Evolutionary conservation across 768 basidiomycete species (phyloP), one percentile per base, ranked within the genome.

Genomic region (Boletus reticuloceps): DNA sequence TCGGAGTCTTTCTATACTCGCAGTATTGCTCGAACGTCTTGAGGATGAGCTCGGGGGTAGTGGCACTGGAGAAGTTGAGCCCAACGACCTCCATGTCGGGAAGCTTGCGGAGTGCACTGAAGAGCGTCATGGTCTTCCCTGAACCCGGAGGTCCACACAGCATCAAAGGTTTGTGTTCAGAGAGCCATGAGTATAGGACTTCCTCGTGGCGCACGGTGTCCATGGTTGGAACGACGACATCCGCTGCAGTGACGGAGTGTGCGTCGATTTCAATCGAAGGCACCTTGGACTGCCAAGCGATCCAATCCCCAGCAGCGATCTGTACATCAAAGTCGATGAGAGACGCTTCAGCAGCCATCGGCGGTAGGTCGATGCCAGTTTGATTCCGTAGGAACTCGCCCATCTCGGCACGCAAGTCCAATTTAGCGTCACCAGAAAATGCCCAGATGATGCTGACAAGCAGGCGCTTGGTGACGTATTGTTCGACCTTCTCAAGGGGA

Each of bases 11-110:
- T 52, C 95, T 82, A 68, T 96, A 98, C 74, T 99, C 97, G 75
- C 97, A 99, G 67, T 99, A 97, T 74, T 99, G 97, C 70, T 98
- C 97, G 70, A 99, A 98, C 8, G 97, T 98, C 82, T 98, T 98
- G 61, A 99, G 82, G 58, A 99, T 96, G 29, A 99, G 82, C 68
- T 98, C 97, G 0, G 97, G 97, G 1, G 94, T 98, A 0, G 97
- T 98, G 17, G 97, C 97, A 69, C 94, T 97, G 32, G 97, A 99
- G 74, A 99, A 99, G 75, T 99, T 99, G 63, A 99, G 85, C 45
- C 97, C 97, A 61, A 98, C 95, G 43, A 98, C 94, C 67, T 99
- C 97, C 88, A 99, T 94, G 72, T 98, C 94, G 2, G 97, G 95
- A 38, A 98, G 82, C 71, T 98, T 98, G 54, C 97, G 86, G 31